phyloP scores from a whole-genome alignment of 192 early-diverging fungal species.

The Entrophospora sp. region DNA sequence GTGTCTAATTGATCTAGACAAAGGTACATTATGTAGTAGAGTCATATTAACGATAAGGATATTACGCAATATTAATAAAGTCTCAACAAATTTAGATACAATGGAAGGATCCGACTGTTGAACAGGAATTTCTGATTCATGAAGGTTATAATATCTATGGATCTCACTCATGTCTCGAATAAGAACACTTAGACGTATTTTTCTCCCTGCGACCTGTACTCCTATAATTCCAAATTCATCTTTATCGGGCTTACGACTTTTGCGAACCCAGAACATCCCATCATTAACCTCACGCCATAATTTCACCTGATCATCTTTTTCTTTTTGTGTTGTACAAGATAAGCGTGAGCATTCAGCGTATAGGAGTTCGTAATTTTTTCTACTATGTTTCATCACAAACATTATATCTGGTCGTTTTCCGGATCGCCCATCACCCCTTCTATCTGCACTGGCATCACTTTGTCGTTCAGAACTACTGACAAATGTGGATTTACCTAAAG shows the following conservation, averaged over 20 bases:
- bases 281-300: conserved; percentile 1
- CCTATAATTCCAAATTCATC: conserved; percentile 4
- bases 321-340: not conserved
- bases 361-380: not conserved
- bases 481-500: not conserved
- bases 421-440: not conserved
- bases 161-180: conserved; percentile 3
- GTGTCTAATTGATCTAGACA: too few species aligned
- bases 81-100: too few species aligned
- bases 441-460: not conserved
- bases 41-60: too few species aligned
- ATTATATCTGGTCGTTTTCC: not conserved
- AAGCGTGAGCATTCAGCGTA: conserved; percentile 4
- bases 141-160: too few species aligned
- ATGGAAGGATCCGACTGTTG: too few species aligned
- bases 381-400: conserved; percentile 8
- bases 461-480: not conserved
- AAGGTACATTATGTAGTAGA: too few species aligned
- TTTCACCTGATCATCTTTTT: not conserved
- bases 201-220: not conserved
- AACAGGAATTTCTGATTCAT: too few species aligned
- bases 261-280: not conserved
- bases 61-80: too few species aligned
- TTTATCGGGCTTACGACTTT: not conserved
- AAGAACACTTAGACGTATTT: not conserved